A percentile compares a stretch with the other conserved stretches of the same genome.
Conservation (phyloP, 179 eudicot genomes). For the Sideroxylon spinosum region DNA sequence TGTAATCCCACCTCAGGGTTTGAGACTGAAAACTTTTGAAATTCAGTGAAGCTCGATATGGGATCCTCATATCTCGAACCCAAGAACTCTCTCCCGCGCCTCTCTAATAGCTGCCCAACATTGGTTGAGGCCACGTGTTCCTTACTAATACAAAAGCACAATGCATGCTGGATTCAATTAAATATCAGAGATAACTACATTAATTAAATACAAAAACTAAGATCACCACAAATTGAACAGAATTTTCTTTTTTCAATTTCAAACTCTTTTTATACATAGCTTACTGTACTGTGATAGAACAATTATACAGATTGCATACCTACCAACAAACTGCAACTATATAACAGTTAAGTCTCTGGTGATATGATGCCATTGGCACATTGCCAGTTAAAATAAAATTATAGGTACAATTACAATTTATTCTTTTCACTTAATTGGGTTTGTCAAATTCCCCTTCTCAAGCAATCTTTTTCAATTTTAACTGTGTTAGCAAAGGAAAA, state of each 20-base stretch:
- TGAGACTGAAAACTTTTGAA: slow-evolving; percentile 73
- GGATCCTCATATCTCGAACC: slow-evolving; percentile 71
- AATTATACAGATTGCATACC: neutral
- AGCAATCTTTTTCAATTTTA: neutral
- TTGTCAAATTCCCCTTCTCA: neutral
- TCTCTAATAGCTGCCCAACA: slow-evolving; percentile 67
- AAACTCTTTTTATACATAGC: neutral
- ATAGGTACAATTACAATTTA: neutral
- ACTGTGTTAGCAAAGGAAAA: too few relatives aligned
- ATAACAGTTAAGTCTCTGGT: neutral
- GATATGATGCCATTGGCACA: neutral
- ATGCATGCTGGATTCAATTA: neutral
- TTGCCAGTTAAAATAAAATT: neutral
- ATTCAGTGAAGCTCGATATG: slow-evolving; percentile 68
- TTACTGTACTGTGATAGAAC: neutral
- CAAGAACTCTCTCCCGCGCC: slow-evolving; percentile 61
- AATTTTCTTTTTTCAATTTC: neutral
- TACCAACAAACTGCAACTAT: neutral
- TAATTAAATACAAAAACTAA: neutral
- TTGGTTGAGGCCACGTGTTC: slow-evolving; percentile 56
- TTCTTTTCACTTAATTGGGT: neutral
- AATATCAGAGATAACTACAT: neutral
- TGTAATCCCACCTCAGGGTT: slow-evolving; percentile 59
- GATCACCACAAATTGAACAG: neutral
- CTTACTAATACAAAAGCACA: slow-evolving; percentile 26